Evolutionary conservation across 179 eudicot species (phyloP), one percentile per base, ranked within the genome.

Genomic region (Pouteria campechiana): DNA sequence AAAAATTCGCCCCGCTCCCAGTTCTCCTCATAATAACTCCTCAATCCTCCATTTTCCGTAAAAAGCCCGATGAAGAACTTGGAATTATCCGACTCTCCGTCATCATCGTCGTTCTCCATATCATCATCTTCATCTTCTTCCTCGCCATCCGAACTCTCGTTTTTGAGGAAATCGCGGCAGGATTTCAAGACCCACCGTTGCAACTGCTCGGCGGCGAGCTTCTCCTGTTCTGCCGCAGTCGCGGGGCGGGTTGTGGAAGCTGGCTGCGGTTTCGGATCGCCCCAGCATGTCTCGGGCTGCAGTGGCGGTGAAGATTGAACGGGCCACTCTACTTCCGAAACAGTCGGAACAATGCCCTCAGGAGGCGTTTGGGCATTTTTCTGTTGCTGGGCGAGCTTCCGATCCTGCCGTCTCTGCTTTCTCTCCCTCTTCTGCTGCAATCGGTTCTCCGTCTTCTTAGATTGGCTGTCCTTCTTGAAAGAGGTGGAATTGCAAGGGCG

Each of bases 321-420:
- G 52, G 75, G 90, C 96, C 96, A 83, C 61, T 74, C 81, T 6
- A 39, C 17, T 29, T 52, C 80, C 27, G 73, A 58, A 31, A 16
- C 32, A 13, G 1, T 14, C 29, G 41, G 48, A 11, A 13, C 19
- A 18, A 3, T 5, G 24, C 31, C 37, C 33, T 10, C 17, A 6
- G 5, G 36, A 11, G 18, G 28, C 5, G 36, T 32, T 32, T 41
- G 46, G 6, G n/a, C 7, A 16, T 17, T 50, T 28, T 31, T 0
- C 43, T 25, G 6, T 20, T 21, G 35, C 5, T n/a, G n/a, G n/a
- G n/a, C n/a, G n/a, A n/a, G n/a, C n/a, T n/a, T n/a, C n/a, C n/a
- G n/a, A n/a, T n/a, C n/a, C n/a, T n/a, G n/a, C n/a, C n/a, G n/a
- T n/a, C n/a, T 47, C 13, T 40, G 16, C 7, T 14, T 17, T 4